Evolutionary conservation across 1,284 basidiomycete species (phyloP), one percentile per base, ranked within the genome.

Genomic region (Bondarzewia mesenterica): DNA sequence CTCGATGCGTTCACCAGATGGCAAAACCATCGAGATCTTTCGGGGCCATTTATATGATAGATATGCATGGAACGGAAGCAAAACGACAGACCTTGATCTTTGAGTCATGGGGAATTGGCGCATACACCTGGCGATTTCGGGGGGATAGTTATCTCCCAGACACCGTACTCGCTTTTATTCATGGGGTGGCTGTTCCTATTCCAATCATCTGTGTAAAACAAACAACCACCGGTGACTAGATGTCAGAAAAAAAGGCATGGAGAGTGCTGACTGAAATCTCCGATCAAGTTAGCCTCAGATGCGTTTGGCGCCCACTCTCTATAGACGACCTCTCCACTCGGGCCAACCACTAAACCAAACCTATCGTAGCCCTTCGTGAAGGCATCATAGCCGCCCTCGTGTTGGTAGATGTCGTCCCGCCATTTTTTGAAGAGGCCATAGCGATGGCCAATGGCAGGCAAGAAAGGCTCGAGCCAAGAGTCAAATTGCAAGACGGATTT

Each of bases 231-330:
- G 47, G 46, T 43, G 46, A 40, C 8, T 16, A 32, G 10, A 27
- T 15, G 18, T 23, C n/a, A n/a, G n/a, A n/a, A n/a, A n/a, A n/a
- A n/a, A n/a, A n/a, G n/a, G n/a, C n/a, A 22, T 40, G 38, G 16
- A 27, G n/a, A 42, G 21, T 21, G 78, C 90, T 67, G 53, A 95
- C 93, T 99, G 73, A 99, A 99, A 43, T 99, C 95, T 45, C 95
- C 95, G 60, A 93, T 93, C 48, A 99, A 70, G 58, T 73, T 77
- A 1, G 94, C 95, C 58, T 86, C 82, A 42, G 64, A 71, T 12
- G 86, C 94, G 58, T 90, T 92, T 0, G 95, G 93, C 5, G 95
- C 95, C 95, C 95, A 99, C 64, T 99, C 95, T 58, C 89, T 76
- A 64, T 98, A 99, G 7, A 78, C 70, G 35, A 98, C 80, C 25